phyloP scores from a whole-genome alignment of 306 rosid species.

The Medicago ruthenica region DNA sequence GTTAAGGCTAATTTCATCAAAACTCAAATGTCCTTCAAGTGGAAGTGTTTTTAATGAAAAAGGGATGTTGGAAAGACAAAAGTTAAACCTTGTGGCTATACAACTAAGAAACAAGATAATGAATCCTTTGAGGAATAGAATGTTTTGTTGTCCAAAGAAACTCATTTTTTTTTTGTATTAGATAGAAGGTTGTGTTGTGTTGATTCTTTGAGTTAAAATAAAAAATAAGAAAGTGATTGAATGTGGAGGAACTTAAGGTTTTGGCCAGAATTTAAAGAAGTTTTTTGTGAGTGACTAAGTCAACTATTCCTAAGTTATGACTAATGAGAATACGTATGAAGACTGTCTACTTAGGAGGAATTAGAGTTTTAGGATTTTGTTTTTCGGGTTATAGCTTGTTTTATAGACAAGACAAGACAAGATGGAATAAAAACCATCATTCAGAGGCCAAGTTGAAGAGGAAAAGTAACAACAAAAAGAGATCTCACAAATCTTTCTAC shows the following conservation, averaged over 20 bases:
- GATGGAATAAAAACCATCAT: conserved; percentile 50
- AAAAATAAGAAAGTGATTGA: no score
- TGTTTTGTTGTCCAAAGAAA: conserved; percentile 51
- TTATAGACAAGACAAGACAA: conserved; percentile 45
- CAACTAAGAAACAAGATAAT: conserved; percentile 63
- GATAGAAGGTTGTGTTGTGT: conserved; percentile 6
- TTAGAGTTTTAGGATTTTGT: conserved; percentile 59
- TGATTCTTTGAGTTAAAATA: neutral
- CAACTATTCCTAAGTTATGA: conserved; percentile 55
- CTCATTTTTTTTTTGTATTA: conserved; percentile 29
- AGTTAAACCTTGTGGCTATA: conserved; percentile 53
- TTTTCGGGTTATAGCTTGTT: conserved; percentile 51
- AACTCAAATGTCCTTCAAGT: conserved; percentile 69
- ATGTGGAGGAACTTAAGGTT: conserved; percentile 45
- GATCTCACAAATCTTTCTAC: conserved; percentile 78
- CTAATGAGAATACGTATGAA: conserved; percentile 71
- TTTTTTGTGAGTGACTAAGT: conserved; percentile 66
- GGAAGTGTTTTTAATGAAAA: conserved; percentile 64
- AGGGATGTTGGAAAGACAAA: conserved; percentile 57
- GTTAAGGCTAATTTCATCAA: conserved; percentile 62
- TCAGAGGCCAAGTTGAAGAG: conserved; percentile 65
- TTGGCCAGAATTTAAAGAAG: conserved; percentile 72
- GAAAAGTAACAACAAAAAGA: conserved; percentile 73
- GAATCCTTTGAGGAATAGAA: conserved; percentile 55
- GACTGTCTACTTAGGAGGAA: conserved; percentile 76